Evolutionary conservation across 2,329 filamentous ascomycete genomes (phyloP), one percentile per base, ranked within the genome.

Genomic region (Paracoccidioides brasiliensis): DNA sequence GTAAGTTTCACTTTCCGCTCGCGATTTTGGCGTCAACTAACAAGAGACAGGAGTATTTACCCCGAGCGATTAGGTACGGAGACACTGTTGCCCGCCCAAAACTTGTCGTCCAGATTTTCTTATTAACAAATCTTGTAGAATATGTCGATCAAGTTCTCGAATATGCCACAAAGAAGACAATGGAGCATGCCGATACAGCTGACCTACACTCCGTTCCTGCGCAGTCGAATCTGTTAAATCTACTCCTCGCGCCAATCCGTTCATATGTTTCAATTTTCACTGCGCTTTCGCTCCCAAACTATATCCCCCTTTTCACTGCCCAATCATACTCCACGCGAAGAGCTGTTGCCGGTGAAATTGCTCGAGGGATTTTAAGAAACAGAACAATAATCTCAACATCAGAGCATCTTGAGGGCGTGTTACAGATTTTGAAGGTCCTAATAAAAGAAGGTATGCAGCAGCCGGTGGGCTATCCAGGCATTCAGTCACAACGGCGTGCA

Each of bases 241-340:
- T 98, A 28, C 81, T 98, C n/a, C 85, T 93, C 63, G 89, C 89
- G 6, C 93, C 93, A 0, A 80, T 97, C 58, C 86, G 89, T 69
- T 83, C 88, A 60, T 98, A 98, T 69, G 80, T 85, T 55, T 97
- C 91, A 4, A 84, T 97, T 44, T 98, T 98, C 67, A 98, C 93
- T n/a, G 91, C 93, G 0, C 76, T 98, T 33, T 87, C 93, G 10
- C 80, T 98, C 56, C 93, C 93, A 0, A 91, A 86, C 60, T 98
- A 94, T 66, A 83, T 97, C 51, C 88, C 91, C 40, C 81, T 98
- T 22, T 83, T 93, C 65, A 85, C 95, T 62, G 85, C 88, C 14
- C 93, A 98, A 70, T 90, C 90, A 48, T 98, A 97, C 66, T 86
- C 89, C 7, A 97, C 91, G 4, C 81, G 91, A 59, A 80, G 94